Evolutionary conservation across 2,329 filamentous ascomycete species (phyloP).

Genomic region (Colletotrichum cordylinicola): DNA sequence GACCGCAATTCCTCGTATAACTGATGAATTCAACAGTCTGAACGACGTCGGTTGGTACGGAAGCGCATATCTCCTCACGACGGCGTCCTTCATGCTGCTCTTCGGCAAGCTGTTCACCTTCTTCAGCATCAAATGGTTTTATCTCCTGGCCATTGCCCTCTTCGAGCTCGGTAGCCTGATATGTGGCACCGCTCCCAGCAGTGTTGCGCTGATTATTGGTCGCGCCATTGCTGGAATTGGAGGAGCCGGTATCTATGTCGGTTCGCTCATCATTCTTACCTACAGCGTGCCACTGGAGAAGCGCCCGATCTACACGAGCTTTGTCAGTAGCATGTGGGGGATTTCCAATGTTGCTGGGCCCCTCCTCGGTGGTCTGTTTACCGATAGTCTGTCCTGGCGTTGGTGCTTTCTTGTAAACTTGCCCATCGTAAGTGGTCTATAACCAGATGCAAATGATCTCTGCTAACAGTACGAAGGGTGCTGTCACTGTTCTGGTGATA

Average conservation of each 20-base stretch:
- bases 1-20: conserved; percentile 50
- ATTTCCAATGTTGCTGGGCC: conserved; percentile 45
- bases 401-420: conserved; percentile 49
- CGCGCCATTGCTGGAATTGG: conserved; percentile 43
- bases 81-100: conserved; percentile 43
- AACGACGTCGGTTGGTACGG: conserved; percentile 58
- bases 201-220: conserved; percentile 38
- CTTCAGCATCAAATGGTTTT: conserved; percentile 47
- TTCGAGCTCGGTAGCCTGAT: conserved; percentile 51
- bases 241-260: conserved; percentile 52
- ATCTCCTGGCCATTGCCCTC: conserved; percentile 40
- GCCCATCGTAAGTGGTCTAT: conserved; percentile 34
- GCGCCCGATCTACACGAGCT: conserved; percentile 41
- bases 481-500: conserved; percentile 37
- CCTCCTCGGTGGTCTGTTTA: conserved; percentile 39
- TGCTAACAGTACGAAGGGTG: conserved; percentile 30
- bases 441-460: not conserved
- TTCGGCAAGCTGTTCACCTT: conserved; percentile 51
- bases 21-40: conserved; percentile 46
- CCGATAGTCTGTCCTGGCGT: conserved; percentile 40
- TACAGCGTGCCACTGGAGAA: conserved; percentile 38
- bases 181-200: conserved; percentile 39
- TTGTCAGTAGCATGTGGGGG: conserved; percentile 50
- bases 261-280: conserved; percentile 47
- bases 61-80: conserved; percentile 46